phyloP scores from a whole-genome alignment of 441 rosid species.

The Croton setiger region DNA sequence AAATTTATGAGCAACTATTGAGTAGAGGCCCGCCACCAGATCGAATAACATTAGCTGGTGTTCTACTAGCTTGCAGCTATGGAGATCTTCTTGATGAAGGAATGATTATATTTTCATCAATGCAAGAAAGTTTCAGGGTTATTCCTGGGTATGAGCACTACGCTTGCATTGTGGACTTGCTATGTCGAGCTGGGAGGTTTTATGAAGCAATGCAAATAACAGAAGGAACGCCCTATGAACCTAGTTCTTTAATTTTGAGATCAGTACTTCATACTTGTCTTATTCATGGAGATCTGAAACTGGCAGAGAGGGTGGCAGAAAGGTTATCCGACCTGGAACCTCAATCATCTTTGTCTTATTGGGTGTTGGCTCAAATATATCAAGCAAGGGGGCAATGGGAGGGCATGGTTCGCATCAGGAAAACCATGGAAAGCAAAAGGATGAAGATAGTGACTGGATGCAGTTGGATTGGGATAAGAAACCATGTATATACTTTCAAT shows the following conservation, averaged over 20 bases:
- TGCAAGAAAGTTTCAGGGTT: constrained; percentile 43
- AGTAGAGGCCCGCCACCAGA: constrained; percentile 42
- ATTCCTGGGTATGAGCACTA: constrained; percentile 50
- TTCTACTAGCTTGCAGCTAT: constrained; percentile 57
- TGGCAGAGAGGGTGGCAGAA: constrained; percentile 41
- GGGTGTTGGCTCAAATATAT: constrained; percentile 43
- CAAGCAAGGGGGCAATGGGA: constrained; percentile 68
- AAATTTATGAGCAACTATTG: constrained; percentile 38
- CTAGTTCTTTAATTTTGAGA: constrained; percentile 45
- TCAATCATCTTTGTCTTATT: constrained; percentile 40
- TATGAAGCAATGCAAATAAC: constrained; percentile 38
- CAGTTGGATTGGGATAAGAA: constrained; percentile 56
- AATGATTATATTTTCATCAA: constrained; percentile 46
- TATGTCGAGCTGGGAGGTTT: constrained; percentile 45
- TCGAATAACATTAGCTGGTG: constrained; percentile 51
- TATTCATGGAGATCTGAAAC: constrained; percentile 33
- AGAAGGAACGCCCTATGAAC: constrained; percentile 43
- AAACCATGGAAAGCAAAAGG: constrained; percentile 35
- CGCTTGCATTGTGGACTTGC: constrained; percentile 43
- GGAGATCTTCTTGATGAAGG: constrained; percentile 49
- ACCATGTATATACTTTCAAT: constrained; percentile 35
- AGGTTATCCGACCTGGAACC: constrained; percentile 44
- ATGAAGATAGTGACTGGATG: constrained; percentile 36
- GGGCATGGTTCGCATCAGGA: constrained; percentile 44
- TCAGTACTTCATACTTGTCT: constrained; percentile 36